Evolutionary conservation across 2,329 filamentous ascomycete genomes (phyloP).

Genomic region (Cladophialophora psammophila): DNA sequence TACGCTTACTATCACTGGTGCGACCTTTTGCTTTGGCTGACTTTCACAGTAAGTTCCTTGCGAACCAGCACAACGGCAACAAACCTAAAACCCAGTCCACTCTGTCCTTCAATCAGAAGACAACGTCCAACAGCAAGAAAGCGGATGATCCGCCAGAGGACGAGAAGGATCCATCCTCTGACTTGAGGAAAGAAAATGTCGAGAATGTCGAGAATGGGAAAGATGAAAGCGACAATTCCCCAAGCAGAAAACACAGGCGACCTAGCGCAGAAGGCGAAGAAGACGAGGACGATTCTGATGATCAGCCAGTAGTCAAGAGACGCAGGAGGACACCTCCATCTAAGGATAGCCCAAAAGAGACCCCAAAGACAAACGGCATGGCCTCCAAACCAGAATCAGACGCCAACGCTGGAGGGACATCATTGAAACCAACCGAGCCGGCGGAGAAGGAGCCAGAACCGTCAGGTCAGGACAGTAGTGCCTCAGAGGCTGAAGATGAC

Average conservation of each 20-base stretch:
- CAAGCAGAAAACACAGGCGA: constrained; percentile 50
- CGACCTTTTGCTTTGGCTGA: constrained; percentile 22
- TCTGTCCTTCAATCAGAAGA: constrained; percentile 43
- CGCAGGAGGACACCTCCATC: constrained; percentile 46
- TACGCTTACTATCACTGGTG: constrained; percentile 73
- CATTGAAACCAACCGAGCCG: constrained; percentile 41
- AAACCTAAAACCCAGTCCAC: constrained; percentile 53
- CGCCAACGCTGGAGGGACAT: constrained; percentile 38
- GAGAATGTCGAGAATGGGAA: constrained; percentile 28
- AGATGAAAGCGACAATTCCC: constrained; percentile 36
- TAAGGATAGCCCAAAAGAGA: constrained; percentile 44
- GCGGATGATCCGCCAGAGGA: constrained; percentile 15
- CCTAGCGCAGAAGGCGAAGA: constrained; percentile 49
- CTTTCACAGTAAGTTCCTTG: constrained; percentile 80
- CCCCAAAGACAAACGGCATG: constrained; percentile 37
- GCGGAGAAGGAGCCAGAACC: constrained; percentile 47
- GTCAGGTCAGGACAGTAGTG: constrained; percentile 55
- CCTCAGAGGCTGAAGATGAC: constrained; percentile 45
- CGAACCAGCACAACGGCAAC: constrained; percentile 71
- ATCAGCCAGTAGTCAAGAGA: constrained; percentile 67
- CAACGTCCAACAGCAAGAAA: constrained; percentile 44
- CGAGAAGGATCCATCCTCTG: constrained; percentile 29
- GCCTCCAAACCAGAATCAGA: constrained; percentile 35
- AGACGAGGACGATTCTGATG: constrained; percentile 61
- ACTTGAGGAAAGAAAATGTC: constrained; percentile 44